A percentile compares a stretch with the other conserved stretches of the same genome.
phyloP scores from a whole-genome alignment of 306 rosid genomes.

The Trifolium dubium region DNA sequence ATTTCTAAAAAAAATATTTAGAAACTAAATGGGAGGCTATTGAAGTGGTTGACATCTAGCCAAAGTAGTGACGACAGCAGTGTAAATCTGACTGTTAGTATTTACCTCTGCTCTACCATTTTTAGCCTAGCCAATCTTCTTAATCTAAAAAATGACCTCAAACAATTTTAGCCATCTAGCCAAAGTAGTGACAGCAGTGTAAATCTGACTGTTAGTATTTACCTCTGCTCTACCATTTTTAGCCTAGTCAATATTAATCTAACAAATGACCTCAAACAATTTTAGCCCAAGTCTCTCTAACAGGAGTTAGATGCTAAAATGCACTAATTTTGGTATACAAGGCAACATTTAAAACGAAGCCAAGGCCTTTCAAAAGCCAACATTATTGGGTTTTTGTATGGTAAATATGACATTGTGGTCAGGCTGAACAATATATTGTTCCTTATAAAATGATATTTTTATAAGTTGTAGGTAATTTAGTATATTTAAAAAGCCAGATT shows the following conservation, averaged over 20 bases:
- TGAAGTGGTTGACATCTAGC: conserved; percentile 22
- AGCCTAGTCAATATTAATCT: background rate
- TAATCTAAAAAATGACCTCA: background rate
- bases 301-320: conserved; percentile 30
- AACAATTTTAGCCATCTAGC: background rate
- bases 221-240: background rate
- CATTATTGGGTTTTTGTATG: conserved; percentile 12
- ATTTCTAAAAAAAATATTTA: background rate
- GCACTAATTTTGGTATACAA: conserved; percentile 20
- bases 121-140: conserved; percentile 2
- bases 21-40: conserved; percentile 2
- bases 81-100: background rate
- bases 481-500: conserved; percentile 9
- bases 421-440: conserved; percentile 14
- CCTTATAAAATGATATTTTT: conserved; percentile 21
- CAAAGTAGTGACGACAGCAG: background rate
- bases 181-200: background rate
- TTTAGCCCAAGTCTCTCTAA: background rate
- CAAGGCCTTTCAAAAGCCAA: conserved; percentile 18
- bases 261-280: background rate
- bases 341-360: conserved; percentile 17
- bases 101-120: background rate
- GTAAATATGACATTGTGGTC: conserved; percentile 1
- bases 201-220: background rate
- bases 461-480: conserved; percentile 21